These are phyloP conservation scores for Aspergillus calidoustus DNA, from an alignment of 2,329 filamentous ascomycete species.

Conservation along the genomic window DNA sequence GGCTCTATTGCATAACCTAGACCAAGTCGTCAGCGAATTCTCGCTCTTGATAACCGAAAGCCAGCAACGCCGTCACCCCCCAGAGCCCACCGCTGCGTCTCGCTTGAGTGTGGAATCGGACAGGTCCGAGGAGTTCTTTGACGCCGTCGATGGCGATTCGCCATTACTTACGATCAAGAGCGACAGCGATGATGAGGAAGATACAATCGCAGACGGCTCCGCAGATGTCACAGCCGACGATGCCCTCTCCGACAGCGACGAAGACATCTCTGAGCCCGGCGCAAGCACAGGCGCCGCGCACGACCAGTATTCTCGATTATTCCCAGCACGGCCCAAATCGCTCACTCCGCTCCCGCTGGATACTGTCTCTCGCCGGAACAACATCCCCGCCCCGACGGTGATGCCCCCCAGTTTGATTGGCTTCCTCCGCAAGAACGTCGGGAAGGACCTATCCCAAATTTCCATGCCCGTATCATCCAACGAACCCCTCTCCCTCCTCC, in stretches of 20 bases:
- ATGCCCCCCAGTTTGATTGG: conserved; percentile 89
- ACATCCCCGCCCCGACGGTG: conserved; percentile 74
- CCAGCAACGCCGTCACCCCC: conserved; percentile 71
- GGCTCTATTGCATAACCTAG: conserved; percentile 80
- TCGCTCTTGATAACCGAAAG: conserved; percentile 75
- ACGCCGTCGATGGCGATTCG: conserved; percentile 73
- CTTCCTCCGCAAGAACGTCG: conserved; percentile 95
- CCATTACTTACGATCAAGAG: conserved; percentile 77
- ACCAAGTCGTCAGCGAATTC: conserved; percentile 82
- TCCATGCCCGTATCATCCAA: conserved; percentile 98
- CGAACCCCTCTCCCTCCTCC: conserved; percentile 85
- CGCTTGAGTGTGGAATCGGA: conserved; percentile 79
- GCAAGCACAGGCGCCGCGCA: conserved; percentile 35
- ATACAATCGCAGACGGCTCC: conserved; percentile 20
- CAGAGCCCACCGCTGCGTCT: conserved; percentile 58
- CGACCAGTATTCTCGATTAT: conserved; percentile 58
- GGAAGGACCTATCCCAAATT: conserved; percentile 94
- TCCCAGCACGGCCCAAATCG: conserved; percentile 75
- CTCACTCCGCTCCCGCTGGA: conserved; percentile 77
- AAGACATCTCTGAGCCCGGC: conserved; percentile 52
- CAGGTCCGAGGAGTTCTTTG: conserved; percentile 89
- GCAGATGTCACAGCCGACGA: conserved; percentile 57
- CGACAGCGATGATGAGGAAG: conserved; percentile 70
- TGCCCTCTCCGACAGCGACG: conserved; percentile 67
- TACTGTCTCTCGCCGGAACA: conserved; percentile 67